A percentile compares a stretch with the other conserved stretches of the same genome.
These are phyloP conservation scores for Pseudognaphalium luteoalbum DNA, from an alignment of 129 eudicot species.

Conservation along the genomic window DNA sequence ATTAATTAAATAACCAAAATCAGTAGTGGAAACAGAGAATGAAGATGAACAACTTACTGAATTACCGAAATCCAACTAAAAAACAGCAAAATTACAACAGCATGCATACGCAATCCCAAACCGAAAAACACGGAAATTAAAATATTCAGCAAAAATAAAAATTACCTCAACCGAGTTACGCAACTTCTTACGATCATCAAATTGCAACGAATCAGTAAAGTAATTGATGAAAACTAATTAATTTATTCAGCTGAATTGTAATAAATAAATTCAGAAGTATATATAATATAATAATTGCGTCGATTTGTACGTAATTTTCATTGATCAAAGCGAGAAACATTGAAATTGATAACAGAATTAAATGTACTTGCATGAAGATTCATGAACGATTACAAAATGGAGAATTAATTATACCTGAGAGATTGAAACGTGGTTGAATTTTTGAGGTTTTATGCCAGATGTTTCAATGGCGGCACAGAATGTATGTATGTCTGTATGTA, in stretches of 20 bases:
- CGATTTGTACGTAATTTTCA: neutral
- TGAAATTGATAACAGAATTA: neutral
- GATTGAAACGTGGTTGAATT: neutral
- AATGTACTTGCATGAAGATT: constrained; percentile 1
- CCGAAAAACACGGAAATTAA: too few relatives aligned
- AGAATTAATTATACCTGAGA: constrained; percentile 5
- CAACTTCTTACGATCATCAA: neutral
- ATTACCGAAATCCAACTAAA: neutral
- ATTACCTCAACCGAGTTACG: neutral
- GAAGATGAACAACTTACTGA: neutral
- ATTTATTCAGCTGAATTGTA: neutral
- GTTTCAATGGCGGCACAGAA: neutral
- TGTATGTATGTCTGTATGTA: neutral
- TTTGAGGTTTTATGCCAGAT: constrained; percentile 4
- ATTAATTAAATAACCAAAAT: neutral
- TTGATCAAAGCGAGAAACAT: neutral
- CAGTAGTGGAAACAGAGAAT: neutral
- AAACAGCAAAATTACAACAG: too few relatives aligned
- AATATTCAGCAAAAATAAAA: too few relatives aligned
- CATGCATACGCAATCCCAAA: too few relatives aligned
- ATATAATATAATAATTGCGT: neutral
- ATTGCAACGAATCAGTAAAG: neutral
- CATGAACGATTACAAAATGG: neutral
- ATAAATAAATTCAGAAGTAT: too few relatives aligned
- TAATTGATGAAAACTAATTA: too few relatives aligned